Conservation (phyloP, 1,284 basidiomycete species). For the Nidula niveotomentosa region DNA sequence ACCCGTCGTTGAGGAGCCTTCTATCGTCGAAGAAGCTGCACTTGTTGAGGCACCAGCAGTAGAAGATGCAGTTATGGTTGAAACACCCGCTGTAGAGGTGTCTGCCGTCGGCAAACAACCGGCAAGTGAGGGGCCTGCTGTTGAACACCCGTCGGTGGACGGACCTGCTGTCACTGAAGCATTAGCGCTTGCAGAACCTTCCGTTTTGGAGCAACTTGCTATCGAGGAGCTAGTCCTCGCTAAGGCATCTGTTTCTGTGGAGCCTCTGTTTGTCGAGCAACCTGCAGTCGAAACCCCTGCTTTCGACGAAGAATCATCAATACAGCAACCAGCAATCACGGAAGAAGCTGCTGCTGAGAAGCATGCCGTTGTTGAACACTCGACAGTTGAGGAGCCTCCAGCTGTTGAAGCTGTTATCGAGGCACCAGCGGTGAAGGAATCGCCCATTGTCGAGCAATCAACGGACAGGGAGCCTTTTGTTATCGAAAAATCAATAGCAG, state of each 20-base stretch:
- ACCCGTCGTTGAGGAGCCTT: neutral
- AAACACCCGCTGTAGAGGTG: neutral
- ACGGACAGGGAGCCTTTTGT: conserved; percentile 2
- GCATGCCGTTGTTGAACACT: neutral
- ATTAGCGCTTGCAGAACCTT: neutral
- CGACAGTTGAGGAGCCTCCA: neutral
- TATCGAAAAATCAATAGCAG: conserved; percentile 6
- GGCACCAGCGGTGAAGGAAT: neutral
- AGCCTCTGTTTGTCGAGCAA: conserved; percentile 8
- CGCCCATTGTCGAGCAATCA: neutral
- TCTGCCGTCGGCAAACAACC: neutral
- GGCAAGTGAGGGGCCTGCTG: neutral
- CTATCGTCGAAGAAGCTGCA: neutral
- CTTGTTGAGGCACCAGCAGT: neutral
- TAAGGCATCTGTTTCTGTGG: neutral
- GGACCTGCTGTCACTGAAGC: neutral
- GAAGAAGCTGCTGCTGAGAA: neutral
- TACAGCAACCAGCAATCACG: neutral
- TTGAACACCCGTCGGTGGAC: neutral
- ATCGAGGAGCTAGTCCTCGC: conserved; percentile 2
- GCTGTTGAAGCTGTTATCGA: neutral
- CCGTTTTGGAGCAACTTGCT: neutral
- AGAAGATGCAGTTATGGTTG: neutral
- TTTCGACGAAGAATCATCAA: neutral
- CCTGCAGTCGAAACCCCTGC: neutral